Percentiles rank a stretch among this genome's conserved stretches.
phyloP scores from a whole-genome alignment of 495 filamentous ascomycete species.

The Penicillium subrubescens region DNA sequence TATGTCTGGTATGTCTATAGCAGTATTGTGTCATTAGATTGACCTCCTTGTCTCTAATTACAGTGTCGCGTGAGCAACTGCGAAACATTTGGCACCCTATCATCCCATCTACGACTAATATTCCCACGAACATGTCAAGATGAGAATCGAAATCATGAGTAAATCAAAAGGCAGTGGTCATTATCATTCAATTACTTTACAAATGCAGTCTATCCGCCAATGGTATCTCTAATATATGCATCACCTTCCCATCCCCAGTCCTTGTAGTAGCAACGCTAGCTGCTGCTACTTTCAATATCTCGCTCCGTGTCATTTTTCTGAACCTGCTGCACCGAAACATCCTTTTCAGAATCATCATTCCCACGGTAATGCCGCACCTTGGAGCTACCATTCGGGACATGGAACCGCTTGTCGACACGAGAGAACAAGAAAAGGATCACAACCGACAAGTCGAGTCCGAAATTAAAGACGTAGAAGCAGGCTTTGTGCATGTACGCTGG shows the following conservation, averaged over 20 bases:
- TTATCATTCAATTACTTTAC: not conserved
- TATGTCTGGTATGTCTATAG: not conserved
- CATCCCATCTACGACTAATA: not conserved
- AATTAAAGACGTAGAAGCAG: constrained; percentile 81
- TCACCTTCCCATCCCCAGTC: too few species aligned
- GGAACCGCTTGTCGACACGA: constrained; percentile 73
- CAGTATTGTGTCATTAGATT: not conserved
- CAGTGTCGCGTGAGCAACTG: not conserved
- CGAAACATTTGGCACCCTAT: too few species aligned
- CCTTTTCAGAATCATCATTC: constrained; percentile 18
- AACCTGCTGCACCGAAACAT: not conserved
- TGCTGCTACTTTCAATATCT: not conserved
- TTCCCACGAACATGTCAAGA: not conserved
- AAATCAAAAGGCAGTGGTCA: not conserved
- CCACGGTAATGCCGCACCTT: constrained; percentile 23
- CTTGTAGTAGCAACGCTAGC: not conserved
- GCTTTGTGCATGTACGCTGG: constrained; percentile 69
- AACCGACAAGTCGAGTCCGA: constrained; percentile 69
- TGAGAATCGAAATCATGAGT: not conserved
- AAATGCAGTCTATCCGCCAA: not conserved
- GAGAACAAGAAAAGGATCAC: constrained; percentile 62
- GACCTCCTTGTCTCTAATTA: not conserved
- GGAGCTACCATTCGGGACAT: constrained; percentile 50
- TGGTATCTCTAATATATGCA: not conserved
- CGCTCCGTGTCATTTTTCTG: not conserved